Base-by-base conservation (phyloP, 176 grass and related monocot species). In the bread wheat (Triticum aestivum) region DNA sequence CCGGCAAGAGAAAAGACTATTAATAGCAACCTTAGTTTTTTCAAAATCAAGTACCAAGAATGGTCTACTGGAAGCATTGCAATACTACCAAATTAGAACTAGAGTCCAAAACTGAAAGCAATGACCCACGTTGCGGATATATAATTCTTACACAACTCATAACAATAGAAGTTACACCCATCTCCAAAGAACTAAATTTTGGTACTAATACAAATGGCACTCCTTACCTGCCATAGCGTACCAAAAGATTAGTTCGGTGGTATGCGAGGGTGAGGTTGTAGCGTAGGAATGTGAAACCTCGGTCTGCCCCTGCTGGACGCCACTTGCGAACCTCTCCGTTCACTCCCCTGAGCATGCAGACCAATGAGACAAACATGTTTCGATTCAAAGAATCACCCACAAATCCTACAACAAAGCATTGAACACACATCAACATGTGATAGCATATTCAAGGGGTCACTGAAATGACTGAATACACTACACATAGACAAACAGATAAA, bases 341-440 rank as follows among this genome's bases (percentile, higher is more conserved):
- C 11, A 51, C 92, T 81, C 82, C 86, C 78, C 79, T 92, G 56
- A 98, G 94, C 92, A 98, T 98, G 82, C 94, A 98, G 37, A 98
- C 76, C 71, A 98, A 88, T 8, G 94, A 96, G 5, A 68, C 84
- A 84, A 92, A 98, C 97, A 98, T 98, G 69, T 98, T 98, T 37
- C 97, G 88, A 34, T 96, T 98, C 86, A 98, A 87, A 0, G 97
- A 98, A 92, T 98, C 97, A 1, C 97, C 97, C 27, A 96, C 94
- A 85, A 98, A 96, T 77, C 97, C 97, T 98, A 78, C 68, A 80
- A 67, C 0, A 87, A 81, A 63, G 38, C 51, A 72, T 56, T 6
- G 35, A 49, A 75, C 4, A 58, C 62, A 32, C 24, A n/a, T 78
- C 52, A 72, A 3, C 9, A 32, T 42, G 61, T 13, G 32, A 42